Conservation (phyloP, 768 basidiomycete species). For the Lyophyllum atratum region DNA sequence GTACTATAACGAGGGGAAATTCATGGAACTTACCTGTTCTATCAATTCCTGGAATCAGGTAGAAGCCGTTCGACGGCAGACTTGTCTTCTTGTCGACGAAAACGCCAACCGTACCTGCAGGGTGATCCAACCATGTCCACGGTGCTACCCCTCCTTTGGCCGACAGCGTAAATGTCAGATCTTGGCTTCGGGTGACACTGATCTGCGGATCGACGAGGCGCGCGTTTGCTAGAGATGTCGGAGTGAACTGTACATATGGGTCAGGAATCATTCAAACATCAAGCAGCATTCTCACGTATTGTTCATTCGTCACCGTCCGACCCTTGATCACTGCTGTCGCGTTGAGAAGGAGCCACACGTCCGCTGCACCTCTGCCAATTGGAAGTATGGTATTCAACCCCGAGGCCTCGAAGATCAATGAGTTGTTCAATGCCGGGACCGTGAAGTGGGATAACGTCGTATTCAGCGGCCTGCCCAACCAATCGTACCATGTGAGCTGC, state of each 20-base stretch:
- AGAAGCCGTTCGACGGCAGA: constrained; percentile 51
- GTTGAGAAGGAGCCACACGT: constrained; percentile 56
- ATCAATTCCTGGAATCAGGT: constrained; percentile 53
- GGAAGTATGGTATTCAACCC: constrained; percentile 52
- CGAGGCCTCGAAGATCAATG: constrained; percentile 38
- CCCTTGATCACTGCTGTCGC: constrained; percentile 44
- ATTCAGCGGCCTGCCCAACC: constrained; percentile 43
- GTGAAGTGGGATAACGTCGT: constrained; percentile 40
- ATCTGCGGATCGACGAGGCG: constrained; percentile 55
- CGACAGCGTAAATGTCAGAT: constrained; percentile 52
- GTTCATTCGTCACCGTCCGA: constrained; percentile 47
- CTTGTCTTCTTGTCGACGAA: constrained; percentile 48
- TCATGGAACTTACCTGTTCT: constrained; percentile 43
- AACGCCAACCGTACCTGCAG: constrained; percentile 51
- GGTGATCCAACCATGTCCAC: constrained; percentile 65
- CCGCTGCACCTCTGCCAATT: constrained; percentile 33
- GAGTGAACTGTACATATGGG: constrained; percentile 45
- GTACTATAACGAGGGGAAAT: background rate
- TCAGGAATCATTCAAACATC: background rate
- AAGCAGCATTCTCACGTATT: constrained; percentile 40
- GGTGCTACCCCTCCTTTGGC: constrained; percentile 55
- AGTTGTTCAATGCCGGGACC: constrained; percentile 52
- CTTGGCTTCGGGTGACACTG: constrained; percentile 25
- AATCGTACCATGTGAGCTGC: constrained; percentile 60
- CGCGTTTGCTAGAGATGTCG: constrained; percentile 46